Percentiles rank a stretch among this genome's conserved stretches.
Evolutionary conservation across 768 basidiomycete species (phyloP).

Genomic region (Amanita phalloides): DNA sequence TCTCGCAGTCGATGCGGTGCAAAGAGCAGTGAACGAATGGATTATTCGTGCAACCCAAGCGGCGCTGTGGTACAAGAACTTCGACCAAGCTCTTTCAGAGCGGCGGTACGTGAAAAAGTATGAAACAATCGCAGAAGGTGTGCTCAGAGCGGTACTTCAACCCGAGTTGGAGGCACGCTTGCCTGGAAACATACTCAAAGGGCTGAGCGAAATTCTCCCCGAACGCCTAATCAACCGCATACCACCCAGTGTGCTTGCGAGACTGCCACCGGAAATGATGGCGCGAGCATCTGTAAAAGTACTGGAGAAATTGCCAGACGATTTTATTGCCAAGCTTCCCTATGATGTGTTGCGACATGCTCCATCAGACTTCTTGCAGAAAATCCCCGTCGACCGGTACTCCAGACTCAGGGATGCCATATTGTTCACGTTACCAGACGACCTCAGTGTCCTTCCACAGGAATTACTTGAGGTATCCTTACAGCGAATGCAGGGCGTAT

Average conservation of each 20-base stretch:
- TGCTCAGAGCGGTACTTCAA: background rate
- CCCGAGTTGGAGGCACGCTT: background rate
- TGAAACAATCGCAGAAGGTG: background rate
- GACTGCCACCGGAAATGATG: background rate
- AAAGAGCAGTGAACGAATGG: background rate
- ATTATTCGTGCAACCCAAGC: background rate
- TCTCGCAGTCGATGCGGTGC: background rate
- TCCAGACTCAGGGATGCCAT: background rate
- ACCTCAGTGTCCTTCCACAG: background rate
- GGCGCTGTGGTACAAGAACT: background rate
- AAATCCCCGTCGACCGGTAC: background rate
- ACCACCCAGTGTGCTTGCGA: background rate
- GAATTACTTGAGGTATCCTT: background rate
- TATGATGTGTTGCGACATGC: background rate
- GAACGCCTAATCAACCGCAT: background rate
- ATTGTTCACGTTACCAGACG: background rate
- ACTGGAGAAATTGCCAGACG: background rate
- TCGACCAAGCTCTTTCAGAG: background rate
- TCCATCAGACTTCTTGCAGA: background rate
- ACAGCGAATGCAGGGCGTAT: background rate
- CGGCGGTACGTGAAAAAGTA: background rate
- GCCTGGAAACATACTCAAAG: background rate
- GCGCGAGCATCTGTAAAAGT: background rate
- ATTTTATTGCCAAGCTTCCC: background rate
- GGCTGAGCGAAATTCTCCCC: background rate